Conservation (phyloP, 306 rosid species). For the Mimosa bimucronata region DNA sequence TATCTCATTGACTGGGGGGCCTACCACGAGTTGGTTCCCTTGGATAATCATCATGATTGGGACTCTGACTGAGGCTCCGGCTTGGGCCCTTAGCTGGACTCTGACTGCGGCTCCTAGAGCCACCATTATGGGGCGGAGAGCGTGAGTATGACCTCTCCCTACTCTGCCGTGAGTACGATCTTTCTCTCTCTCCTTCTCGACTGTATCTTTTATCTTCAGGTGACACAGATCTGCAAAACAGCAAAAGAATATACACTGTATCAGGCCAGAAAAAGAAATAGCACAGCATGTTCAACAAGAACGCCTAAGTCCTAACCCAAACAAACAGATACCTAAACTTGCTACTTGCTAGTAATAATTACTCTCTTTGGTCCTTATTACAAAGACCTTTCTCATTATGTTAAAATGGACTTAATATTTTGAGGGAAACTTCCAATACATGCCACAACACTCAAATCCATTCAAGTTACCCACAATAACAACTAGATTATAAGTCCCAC, state of each 20-base stretch:
- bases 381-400: background rate
- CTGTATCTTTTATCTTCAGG: slow-evolving; percentile 73
- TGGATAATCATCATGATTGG: slow-evolving; percentile 46
- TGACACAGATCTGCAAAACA: slow-evolving; percentile 75
- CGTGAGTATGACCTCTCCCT: slow-evolving; percentile 65
- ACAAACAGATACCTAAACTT: background rate
- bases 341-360: background rate
- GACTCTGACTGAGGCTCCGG: slow-evolving; percentile 59
- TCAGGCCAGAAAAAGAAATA: background rate
- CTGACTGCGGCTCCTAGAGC: slow-evolving; percentile 70
- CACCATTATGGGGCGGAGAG: slow-evolving; percentile 74
- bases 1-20: slow-evolving; percentile 64
- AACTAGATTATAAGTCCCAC: background rate
- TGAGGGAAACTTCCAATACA: background rate
- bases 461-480: slow-evolving; percentile 19
- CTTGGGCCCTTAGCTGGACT: slow-evolving; percentile 63
- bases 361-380: background rate
- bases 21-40: slow-evolving; percentile 61
- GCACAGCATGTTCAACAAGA: background rate
- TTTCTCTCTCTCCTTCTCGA: slow-evolving; percentile 77
- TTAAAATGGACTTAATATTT: background rate
- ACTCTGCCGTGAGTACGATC: slow-evolving; percentile 58
- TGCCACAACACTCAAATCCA: background rate
- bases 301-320: background rate
- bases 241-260: slow-evolving; percentile 24